phyloP scores from a whole-genome alignment of 257 asterid species.

The Oldenlandia corymbosa region DNA sequence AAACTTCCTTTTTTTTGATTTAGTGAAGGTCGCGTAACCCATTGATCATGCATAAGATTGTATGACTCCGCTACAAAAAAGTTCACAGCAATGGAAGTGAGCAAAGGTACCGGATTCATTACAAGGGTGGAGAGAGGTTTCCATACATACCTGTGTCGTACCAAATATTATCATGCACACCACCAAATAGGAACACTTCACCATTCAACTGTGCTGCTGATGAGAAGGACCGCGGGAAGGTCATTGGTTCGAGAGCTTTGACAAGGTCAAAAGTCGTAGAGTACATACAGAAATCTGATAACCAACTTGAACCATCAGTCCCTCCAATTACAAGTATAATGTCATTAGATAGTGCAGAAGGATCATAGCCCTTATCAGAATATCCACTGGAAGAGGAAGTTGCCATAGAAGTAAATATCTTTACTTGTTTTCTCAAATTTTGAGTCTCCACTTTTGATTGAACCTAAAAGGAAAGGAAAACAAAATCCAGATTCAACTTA shows the following conservation, averaged over 20 bases:
- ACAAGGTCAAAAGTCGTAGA: constrained; percentile 36
- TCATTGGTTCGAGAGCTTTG: constrained; percentile 38
- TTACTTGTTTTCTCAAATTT: constrained; percentile 27
- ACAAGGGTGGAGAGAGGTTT: not conserved
- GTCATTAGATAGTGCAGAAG: constrained; percentile 16
- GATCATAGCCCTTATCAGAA: constrained; percentile 2
- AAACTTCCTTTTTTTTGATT: constrained; percentile 43
- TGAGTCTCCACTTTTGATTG: constrained; percentile 37
- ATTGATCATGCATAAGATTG: constrained; percentile 38
- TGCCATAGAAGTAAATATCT: constrained; percentile 21
- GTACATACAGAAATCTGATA: constrained; percentile 33
- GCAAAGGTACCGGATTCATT: not conserved
- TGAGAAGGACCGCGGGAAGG: constrained; percentile 33
- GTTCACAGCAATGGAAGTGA: constrained; percentile 7
- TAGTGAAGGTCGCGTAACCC: constrained; percentile 48
- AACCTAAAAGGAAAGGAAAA: constrained; percentile 27
- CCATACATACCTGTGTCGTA: constrained; percentile 50
- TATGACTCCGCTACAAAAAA: constrained; percentile 61
- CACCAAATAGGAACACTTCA: constrained; percentile 58
- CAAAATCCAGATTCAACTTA: constrained; percentile 17
- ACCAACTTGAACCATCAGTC: constrained; percentile 49
- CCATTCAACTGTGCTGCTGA: constrained; percentile 45
- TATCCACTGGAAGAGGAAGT: constrained; percentile 19
- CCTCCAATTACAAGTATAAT: constrained; percentile 55
- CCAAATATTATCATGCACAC: constrained; percentile 34